Conservation (phyloP, 2,329 filamentous ascomycete species). For the Colletotrichum sp. region DNA sequence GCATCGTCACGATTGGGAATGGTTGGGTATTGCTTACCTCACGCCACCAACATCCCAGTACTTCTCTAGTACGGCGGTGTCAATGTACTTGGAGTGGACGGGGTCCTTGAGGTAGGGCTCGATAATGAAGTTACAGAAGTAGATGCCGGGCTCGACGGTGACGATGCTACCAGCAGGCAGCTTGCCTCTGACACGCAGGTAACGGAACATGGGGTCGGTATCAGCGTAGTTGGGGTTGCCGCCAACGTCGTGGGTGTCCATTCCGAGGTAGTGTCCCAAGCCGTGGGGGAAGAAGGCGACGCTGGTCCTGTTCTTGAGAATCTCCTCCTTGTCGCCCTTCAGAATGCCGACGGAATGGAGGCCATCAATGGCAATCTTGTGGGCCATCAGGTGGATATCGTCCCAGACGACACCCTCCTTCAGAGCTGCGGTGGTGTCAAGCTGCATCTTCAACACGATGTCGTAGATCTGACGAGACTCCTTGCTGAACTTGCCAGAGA, state of each 20-base stretch:
- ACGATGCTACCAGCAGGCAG: constrained; percentile 81
- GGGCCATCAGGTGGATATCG: constrained; percentile 79
- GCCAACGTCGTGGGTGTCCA: constrained; percentile 90
- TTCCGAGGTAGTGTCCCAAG: constrained; percentile 86
- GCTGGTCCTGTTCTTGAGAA: constrained; percentile 79
- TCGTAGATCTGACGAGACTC: constrained; percentile 79
- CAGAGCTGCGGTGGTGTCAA: constrained; percentile 74
- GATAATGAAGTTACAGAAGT: constrained; percentile 92
- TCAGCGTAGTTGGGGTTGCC: constrained; percentile 81
- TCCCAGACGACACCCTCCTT: constrained; percentile 81
- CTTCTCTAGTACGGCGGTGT: constrained; percentile 71
- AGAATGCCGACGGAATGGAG: constrained; percentile 79
- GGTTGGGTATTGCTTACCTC: constrained; percentile 44
- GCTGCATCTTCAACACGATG: constrained; percentile 87
- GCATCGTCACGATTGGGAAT: background rate
- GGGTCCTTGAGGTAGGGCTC: constrained; percentile 78
- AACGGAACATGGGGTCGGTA: constrained; percentile 82
- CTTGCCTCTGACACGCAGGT: constrained; percentile 78
- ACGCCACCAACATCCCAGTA: constrained; percentile 87
- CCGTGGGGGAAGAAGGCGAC: constrained; percentile 93
- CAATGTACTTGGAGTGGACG: constrained; percentile 77
- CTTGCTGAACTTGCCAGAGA: constrained; percentile 71
- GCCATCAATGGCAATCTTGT: constrained; percentile 82
- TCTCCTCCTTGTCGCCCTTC: constrained; percentile 69
- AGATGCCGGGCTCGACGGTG: constrained; percentile 94